Conservation (phyloP, 257 asterid species). For the Solanum chiquidenum region DNA sequence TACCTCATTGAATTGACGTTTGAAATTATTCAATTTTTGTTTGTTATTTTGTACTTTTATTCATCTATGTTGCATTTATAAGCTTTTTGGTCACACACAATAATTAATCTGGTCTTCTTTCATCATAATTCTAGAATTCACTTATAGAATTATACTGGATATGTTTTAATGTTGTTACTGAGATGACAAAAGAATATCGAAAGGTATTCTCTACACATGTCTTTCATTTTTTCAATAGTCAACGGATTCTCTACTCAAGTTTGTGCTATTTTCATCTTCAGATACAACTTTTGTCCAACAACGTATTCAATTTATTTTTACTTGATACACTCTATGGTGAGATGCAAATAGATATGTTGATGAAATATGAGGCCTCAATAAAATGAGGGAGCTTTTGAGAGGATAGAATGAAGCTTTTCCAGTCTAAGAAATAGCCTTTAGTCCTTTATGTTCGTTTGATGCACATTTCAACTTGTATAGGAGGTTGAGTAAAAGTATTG, state of each 20-base stretch:
- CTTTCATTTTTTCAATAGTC: neutral
- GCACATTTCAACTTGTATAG: neutral
- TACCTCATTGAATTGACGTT: too few relatives aligned
- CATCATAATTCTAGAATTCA: neutral
- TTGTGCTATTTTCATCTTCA: neutral
- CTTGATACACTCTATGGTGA: neutral
- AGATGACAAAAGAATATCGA: too few relatives aligned
- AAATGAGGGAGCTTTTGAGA: neutral
- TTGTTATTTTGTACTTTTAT: too few relatives aligned
- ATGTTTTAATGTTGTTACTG: neutral
- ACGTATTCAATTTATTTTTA: neutral
- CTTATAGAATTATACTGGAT: too few relatives aligned
- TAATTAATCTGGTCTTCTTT: too few relatives aligned
- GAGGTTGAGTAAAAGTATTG: neutral
- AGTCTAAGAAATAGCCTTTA: neutral
- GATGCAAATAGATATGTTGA: neutral
- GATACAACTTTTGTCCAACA: too few relatives aligned
- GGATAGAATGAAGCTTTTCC: neutral
- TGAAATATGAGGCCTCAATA: neutral
- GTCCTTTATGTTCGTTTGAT: too few relatives aligned
- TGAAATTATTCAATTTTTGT: too few relatives aligned
- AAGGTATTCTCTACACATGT: neutral
- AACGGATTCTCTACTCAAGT: neutral
- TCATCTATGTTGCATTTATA: too few relatives aligned
- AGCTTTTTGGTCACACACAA: neutral